A percentile compares a stretch with the other conserved stretches of the same genome.
These are phyloP conservation scores for Colletotrichum somersetense DNA, from an alignment of 2,329 filamentous ascomycete genomes.

Conservation along the genomic window DNA sequence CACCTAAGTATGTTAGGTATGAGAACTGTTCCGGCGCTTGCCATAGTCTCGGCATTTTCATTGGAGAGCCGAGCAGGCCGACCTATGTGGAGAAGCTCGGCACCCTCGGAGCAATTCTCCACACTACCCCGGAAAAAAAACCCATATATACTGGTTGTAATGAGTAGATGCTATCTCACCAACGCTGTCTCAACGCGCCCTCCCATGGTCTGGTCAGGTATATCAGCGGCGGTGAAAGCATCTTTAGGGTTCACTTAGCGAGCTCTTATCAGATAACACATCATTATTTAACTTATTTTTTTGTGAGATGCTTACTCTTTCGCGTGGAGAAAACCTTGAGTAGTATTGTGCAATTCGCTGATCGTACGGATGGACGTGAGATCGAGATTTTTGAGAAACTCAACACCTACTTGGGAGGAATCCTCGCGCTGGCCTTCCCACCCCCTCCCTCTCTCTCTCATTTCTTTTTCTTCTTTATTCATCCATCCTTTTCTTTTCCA, in stretches of 20 bases:
- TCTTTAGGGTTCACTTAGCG: neutral
- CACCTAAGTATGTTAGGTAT: neutral
- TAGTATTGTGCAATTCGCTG: neutral
- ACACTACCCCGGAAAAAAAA: constrained; percentile 13
- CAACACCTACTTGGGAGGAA: no score
- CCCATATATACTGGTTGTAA: neutral
- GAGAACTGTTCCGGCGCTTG: constrained; percentile 13
- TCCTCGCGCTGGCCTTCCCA: no score
- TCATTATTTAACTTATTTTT: neutral
- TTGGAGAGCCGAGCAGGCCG: constrained; percentile 18
- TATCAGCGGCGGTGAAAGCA: constrained; percentile 11
- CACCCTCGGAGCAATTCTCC: constrained; percentile 24
- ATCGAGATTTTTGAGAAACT: neutral
- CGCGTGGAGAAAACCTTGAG: neutral
- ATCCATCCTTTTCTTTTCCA: no score
- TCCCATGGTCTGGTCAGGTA: neutral
- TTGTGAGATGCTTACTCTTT: neutral
- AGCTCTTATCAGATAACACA: neutral
- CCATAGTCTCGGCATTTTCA: constrained; percentile 6
- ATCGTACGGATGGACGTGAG: neutral
- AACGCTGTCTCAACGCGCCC: neutral
- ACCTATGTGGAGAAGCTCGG: constrained; percentile 26
- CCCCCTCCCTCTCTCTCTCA: no score
- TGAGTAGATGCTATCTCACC: neutral
- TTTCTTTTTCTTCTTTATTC: no score